Evolutionary conservation across 1,284 basidiomycete genomes (phyloP).

Genomic region (Ustilago tritici): DNA sequence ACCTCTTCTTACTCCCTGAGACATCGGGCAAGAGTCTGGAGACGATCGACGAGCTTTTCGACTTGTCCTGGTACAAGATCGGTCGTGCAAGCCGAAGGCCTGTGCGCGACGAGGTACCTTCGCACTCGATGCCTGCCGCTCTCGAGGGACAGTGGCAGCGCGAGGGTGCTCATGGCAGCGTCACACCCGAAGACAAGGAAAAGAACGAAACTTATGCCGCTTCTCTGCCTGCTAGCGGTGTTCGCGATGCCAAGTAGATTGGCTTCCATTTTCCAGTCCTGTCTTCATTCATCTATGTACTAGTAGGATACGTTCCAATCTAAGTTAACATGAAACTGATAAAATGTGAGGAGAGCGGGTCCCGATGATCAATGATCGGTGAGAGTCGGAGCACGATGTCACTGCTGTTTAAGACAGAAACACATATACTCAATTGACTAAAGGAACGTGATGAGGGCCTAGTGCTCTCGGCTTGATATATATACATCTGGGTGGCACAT

Average conservation of each 20-base stretch:
- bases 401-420: too few species aligned
- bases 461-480: too few species aligned
- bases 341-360: too few species aligned
- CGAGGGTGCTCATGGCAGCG: slow-evolving; percentile 4
- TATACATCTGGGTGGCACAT: too few species aligned
- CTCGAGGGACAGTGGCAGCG: slow-evolving; percentile 37
- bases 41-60: slow-evolving; percentile 53
- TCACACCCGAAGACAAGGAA: slow-evolving; percentile 35
- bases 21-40: slow-evolving; percentile 50
- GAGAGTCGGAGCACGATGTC: too few species aligned
- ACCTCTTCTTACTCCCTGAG: slow-evolving; percentile 51
- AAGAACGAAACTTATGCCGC: slow-evolving; percentile 23
- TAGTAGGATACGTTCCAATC: neutral
- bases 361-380: too few species aligned
- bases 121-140: slow-evolving; percentile 51
- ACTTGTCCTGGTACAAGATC: slow-evolving; percentile 54
- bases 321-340: neutral
- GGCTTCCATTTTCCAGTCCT: neutral
- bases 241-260: slow-evolving; percentile 39
- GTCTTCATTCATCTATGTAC: neutral
- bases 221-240: slow-evolving; percentile 15
- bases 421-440: too few species aligned
- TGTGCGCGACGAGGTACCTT: slow-evolving; percentile 40
- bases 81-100: slow-evolving; percentile 42
- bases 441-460: too few species aligned